phyloP scores from a whole-genome alignment of 331 rosid species.

The Quercus phellos region DNA sequence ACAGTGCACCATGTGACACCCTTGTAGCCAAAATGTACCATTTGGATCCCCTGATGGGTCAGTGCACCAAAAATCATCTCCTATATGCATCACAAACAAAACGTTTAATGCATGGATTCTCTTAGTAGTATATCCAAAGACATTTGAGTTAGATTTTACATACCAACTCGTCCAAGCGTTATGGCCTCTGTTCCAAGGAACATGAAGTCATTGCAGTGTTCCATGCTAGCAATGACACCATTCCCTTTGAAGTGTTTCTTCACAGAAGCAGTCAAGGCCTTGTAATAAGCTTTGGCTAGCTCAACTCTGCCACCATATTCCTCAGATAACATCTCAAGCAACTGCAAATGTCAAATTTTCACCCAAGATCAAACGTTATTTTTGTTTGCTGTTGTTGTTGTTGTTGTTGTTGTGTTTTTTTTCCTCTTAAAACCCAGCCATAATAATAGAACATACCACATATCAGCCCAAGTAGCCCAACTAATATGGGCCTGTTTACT shows the following conservation, averaged over 20 bases:
- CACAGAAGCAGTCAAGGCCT: slow-evolving; percentile 53
- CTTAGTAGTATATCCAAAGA: not conserved
- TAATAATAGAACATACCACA: not conserved
- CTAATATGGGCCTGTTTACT: not conserved
- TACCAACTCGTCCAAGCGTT: slow-evolving; percentile 70
- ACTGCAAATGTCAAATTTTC: slow-evolving; percentile 25
- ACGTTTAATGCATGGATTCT: not conserved
- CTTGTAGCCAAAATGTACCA: slow-evolving; percentile 68
- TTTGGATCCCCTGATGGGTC: slow-evolving; percentile 59
- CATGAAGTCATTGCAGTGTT: slow-evolving; percentile 74
- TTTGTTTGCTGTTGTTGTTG: no score
- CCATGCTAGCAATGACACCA: slow-evolving; percentile 75
- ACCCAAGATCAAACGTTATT: not conserved
- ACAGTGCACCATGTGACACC: slow-evolving; percentile 82
- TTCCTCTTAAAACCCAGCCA: not conserved
- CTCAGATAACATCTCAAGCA: slow-evolving; percentile 69
- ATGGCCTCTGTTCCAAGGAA: slow-evolving; percentile 71
- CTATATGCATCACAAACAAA: slow-evolving; percentile 4
- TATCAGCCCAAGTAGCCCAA: not conserved
- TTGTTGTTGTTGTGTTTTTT: not conserved
- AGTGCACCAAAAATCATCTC: slow-evolving; percentile 69
- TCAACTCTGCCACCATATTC: slow-evolving; percentile 66
- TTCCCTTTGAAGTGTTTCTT: slow-evolving; percentile 67
- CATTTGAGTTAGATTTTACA: not conserved
- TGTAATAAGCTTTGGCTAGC: slow-evolving; percentile 55